Percentiles rank a stretch among this genome's conserved stretches.
Evolutionary conservation across 768 basidiomycete species (phyloP).

Genomic region (Scleroderma bovista): DNA sequence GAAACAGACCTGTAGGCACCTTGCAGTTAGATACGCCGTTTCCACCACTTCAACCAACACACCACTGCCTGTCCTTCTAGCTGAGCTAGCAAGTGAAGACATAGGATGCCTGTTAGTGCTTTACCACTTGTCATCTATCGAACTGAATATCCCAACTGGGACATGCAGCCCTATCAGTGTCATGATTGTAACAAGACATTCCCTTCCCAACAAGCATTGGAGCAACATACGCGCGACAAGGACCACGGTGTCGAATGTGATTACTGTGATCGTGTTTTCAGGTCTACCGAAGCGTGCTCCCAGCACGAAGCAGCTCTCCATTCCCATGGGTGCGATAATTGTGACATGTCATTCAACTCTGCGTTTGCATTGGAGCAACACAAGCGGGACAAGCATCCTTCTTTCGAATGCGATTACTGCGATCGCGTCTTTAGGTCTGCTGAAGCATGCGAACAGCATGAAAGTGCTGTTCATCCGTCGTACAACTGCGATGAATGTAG

Average conservation of each 20-base stretch:
- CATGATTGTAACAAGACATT: conserved; percentile 1
- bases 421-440: conserved; percentile 4
- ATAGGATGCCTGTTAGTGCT: background rate
- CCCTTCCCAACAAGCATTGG: background rate
- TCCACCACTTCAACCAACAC: too few relatives aligned
- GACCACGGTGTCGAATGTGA: conserved; percentile 9
- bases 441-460: conserved; percentile 6
- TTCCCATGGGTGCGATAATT: background rate
- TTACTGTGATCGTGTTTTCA: conserved; percentile 10
- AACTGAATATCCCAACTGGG: background rate
- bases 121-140: background rate
- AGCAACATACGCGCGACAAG: conserved; percentile 2
- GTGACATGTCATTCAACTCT: background rate
- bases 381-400: background rate
- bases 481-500: conserved; percentile 1
- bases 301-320: conserved; percentile 13
- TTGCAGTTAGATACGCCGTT: background rate
- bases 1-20: background rate
- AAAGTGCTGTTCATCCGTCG: conserved; percentile 5
- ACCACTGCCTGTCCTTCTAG: too few relatives aligned
- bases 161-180: background rate
- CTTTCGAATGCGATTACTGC: conserved; percentile 15
- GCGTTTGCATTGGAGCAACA: conserved; percentile 1
- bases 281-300: conserved; percentile 1
- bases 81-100: background rate